A percentile compares a stretch with the other conserved stretches of the same genome.
These are phyloP conservation scores for Leccinum obscurum DNA, from an alignment of 768 basidiomycete genomes.

Conservation along the genomic window DNA sequence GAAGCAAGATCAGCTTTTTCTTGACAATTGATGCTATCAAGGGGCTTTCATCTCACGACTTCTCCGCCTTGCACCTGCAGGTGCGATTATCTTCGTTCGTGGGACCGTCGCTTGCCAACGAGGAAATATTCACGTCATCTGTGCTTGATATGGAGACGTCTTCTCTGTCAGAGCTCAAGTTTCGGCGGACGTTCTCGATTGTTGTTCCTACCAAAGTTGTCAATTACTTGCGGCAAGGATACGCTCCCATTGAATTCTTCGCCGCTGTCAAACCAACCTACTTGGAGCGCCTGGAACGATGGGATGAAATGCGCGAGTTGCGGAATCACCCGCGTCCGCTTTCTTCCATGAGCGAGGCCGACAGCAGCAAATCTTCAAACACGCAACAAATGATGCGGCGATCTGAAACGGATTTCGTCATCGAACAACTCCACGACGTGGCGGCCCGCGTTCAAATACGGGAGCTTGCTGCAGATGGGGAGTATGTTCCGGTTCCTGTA, in stretches of 20 bases:
- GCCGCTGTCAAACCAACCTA: conserved; percentile 80
- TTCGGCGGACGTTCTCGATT: conserved; percentile 81
- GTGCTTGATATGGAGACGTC: conserved; percentile 71
- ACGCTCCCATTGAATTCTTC: conserved; percentile 90
- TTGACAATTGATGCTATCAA: conserved; percentile 85
- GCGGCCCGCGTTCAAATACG: conserved; percentile 83
- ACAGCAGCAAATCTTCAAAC: conserved; percentile 41
- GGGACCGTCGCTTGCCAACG: conserved; percentile 63
- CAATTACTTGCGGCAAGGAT: conserved; percentile 68
- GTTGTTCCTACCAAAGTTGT: conserved; percentile 73
- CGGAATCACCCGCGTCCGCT: conserved; percentile 44
- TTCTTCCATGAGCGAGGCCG: conserved; percentile 30
- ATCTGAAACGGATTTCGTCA: conserved; percentile 89
- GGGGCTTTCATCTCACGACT: conserved; percentile 89
- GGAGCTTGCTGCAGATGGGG: conserved; percentile 83
- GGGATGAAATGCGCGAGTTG: conserved; percentile 91
- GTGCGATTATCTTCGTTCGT: conserved; percentile 85
- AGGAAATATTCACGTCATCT: conserved; percentile 81
- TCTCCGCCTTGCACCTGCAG: conserved; percentile 83
- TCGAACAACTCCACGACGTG: conserved; percentile 88
- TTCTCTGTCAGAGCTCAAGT: conserved; percentile 76
- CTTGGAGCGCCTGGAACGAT: conserved; percentile 84
- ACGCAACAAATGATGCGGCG: conserved; percentile 82
- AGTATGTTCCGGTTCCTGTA: conserved; percentile 83
- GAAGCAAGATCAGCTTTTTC: conserved; percentile 83